These are phyloP conservation scores for Ajuga reptans DNA, from an alignment of 305 asterid genomes.

Conservation along the genomic window DNA sequence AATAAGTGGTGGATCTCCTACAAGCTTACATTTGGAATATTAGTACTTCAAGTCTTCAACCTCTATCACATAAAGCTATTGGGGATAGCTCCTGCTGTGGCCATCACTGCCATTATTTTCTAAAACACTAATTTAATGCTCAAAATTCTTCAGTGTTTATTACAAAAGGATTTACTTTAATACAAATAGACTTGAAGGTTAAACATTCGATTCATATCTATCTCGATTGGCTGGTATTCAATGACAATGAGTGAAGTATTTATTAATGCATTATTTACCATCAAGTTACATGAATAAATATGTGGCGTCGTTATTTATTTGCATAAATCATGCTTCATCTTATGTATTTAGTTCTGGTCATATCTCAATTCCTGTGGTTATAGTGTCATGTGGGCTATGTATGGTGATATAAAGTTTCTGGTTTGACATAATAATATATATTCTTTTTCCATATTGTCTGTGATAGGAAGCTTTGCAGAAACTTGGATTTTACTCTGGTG, in stretches of 20 bases:
- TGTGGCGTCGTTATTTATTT: not conserved
- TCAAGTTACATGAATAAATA: not conserved
- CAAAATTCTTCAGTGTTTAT: not conserved
- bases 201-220: not conserved
- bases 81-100: too few relatives aligned
- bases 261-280: not conserved
- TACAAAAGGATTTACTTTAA: not conserved
- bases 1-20: too few relatives aligned
- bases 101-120: too few relatives aligned
- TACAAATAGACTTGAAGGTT: not conserved
- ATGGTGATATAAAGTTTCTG: not conserved
- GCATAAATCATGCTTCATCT: not conserved
- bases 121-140: not conserved
- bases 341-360: not conserved
- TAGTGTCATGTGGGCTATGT: not conserved
- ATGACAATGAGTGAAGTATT: not conserved
- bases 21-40: not conserved
- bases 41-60: too few relatives aligned
- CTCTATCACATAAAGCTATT: not conserved
- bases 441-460: conserved; percentile 10
- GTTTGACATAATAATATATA: not conserved
- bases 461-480: conserved; percentile 65
- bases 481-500: conserved; percentile 88
- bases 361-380: not conserved
- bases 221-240: not conserved